These are phyloP conservation scores for Leccinum incarnatum DNA, from an alignment of 768 basidiomycete species.

Conservation along the genomic window DNA sequence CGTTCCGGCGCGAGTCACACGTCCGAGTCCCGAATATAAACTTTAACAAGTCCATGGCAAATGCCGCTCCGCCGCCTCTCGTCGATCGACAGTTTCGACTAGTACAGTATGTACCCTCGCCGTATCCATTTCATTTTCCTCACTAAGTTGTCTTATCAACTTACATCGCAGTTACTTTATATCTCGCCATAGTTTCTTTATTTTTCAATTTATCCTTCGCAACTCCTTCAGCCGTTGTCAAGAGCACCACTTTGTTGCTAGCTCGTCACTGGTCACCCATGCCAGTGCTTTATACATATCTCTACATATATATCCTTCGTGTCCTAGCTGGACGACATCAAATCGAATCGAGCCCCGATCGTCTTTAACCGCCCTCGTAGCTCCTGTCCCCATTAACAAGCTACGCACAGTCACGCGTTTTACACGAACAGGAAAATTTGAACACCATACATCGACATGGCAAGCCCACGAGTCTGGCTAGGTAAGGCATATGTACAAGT, in stretches of 20 bases:
- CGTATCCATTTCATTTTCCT: too few species aligned
- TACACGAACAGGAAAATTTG: conserved; percentile 1
- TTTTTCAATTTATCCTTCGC: not conserved
- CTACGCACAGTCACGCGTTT: not conserved
- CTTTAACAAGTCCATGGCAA: too few species aligned
- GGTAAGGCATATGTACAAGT: not conserved
- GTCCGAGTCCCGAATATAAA: too few species aligned
- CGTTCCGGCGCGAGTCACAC: too few species aligned
- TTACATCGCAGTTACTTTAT: not conserved
- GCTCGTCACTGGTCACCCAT: not conserved
- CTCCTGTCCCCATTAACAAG: not conserved
- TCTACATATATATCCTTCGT: not conserved
- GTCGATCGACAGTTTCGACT: too few species aligned
- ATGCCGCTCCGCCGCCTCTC: too few species aligned
- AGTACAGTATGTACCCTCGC: too few species aligned
- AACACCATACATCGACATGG: not conserved
- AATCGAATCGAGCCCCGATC: not conserved
- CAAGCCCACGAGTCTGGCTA: conserved; percentile 11
- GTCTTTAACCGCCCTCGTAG: too few species aligned
- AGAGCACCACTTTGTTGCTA: too few species aligned
- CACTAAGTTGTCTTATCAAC: not conserved
- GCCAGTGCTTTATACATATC: not conserved
- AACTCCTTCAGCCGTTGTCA: too few species aligned
- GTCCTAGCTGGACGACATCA: not conserved
- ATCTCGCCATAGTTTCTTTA: not conserved